Base-by-base conservation (phyloP, 2,329 filamentous ascomycete genomes). In the Diaporthe citri region DNA sequence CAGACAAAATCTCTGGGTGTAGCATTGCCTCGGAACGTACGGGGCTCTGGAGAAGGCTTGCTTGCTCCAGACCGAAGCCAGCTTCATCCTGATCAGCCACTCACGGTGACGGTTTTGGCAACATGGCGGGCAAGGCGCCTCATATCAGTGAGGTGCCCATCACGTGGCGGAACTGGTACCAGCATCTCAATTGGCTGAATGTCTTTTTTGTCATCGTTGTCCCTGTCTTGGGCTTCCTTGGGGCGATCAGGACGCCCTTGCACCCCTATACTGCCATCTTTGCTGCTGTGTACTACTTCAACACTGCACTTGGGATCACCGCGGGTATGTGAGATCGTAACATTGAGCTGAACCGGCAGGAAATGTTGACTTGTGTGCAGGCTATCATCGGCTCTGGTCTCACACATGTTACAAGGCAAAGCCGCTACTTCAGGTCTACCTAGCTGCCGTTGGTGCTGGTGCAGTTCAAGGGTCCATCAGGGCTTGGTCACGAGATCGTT, bases 111-210 rank as follows among this genome's bases (percentile, higher is more conserved):
- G 56, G 34, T n/a, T 51, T 36, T 52, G 64, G 25, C 64, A 25
- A 51, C 20, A 67, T 67, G 64, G n/a, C 64, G 22, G 48, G 9
- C 6, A 87, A 93, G 87, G 97, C 97, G 87, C 90, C 93, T 81
- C 95, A 97, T 85, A 97, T 97, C 85, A 92, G 94, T 78, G 95
- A 97, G 78, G 90, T 91, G 77, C 93, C 94, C 74, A 93, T 97
- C 80, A 97, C 94, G 75, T 89, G 88, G 85, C 87, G 88, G 81
- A 98, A 97, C 87, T 97, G 94, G 94, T 92, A 95, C 86, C 93
- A 96, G 87, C 95, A 98, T 83, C 90, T 98, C 88, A 95, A 97
- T 89, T 98, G 95, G 95, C 89, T 98, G 78, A 98, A 97, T 84
- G 92, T 94, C 77, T 90, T 88, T 76, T 90, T 98, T 83, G 96